Base-by-base conservation (phyloP, 2,329 filamentous ascomycete species). In the Hymenoscyphus fructigenus region DNA sequence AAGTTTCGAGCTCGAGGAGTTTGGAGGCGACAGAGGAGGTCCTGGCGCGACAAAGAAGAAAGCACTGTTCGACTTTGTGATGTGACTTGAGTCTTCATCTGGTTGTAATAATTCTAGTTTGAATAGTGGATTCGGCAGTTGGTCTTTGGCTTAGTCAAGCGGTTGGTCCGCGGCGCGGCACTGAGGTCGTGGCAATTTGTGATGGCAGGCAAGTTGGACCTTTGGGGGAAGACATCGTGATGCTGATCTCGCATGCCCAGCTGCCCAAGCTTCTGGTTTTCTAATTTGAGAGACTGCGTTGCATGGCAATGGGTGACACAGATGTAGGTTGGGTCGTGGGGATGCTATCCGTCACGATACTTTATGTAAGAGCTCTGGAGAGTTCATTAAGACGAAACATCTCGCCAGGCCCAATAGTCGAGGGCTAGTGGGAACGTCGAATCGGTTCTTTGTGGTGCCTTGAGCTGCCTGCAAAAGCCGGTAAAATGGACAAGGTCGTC, bases 61-160 rank as follows among this genome's bases (percentile, higher is more conserved):
- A 36, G 34, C 7, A 50, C 29, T 32, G 29, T 32, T 32, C 3
- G 29, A 32, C 29, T 32, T 32, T 32, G 29, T 32, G 29, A 32
- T 32, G 29, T 32, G 44, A 50, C 9, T 23, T 50, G 7, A 10
- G n/a, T 50, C n/a, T 23, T 23, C n/a, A 50, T 10, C 17, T 50
- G n/a, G 44, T 14, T n/a, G 2, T 50, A 20, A 15, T 9, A 23
- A 23, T 50, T 50, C 44, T 47, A 17, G 41, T 44, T 9, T 5
- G 41, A 44, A 44, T 17, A 44, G 41, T 47, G 41, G 44, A 50
- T 50, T 50, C 44, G 44, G 44, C n/a, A 50, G 44, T 50, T 23
- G 44, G 10, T 15, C 10, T 20, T 15, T 50, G 44, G n/a, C 44
- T 50, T 50, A 12, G 44, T 50, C 44, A 23, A 50, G 34, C 34